phyloP scores from a whole-genome alignment of 495 filamentous ascomycete species.

The Penicillium longicatenatum region DNA sequence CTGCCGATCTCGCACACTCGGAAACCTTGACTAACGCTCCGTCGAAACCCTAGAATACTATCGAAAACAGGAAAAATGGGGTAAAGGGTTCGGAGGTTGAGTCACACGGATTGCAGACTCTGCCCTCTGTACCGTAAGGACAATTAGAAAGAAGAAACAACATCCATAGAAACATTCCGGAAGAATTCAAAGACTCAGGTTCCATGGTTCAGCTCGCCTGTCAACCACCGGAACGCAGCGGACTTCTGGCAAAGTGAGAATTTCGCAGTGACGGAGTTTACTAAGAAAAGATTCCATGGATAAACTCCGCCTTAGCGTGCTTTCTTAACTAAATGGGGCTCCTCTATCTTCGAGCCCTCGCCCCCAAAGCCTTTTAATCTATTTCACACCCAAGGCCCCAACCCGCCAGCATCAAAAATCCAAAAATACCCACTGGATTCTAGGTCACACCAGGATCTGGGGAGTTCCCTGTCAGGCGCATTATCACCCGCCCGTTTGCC shows the following conservation, averaged over 20 bases:
- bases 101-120: neutral
- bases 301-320: neutral
- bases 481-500: slow-evolving; percentile 29
- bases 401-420: too few relatives aligned
- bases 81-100: neutral
- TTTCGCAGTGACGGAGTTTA: neutral
- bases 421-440: neutral
- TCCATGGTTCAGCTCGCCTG: slow-evolving; percentile 13
- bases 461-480: slow-evolving; percentile 28
- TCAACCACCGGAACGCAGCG: slow-evolving; percentile 29
- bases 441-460: slow-evolving; percentile 6
- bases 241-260: slow-evolving; percentile 6
- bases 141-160: neutral
- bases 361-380: neutral
- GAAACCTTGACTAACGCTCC: neutral
- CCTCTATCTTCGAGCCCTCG: neutral
- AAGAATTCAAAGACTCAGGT: neutral
- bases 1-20: slow-evolving; percentile 18
- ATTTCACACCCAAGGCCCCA: neutral
- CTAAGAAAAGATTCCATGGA: neutral
- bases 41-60: neutral
- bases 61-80: neutral
- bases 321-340: neutral
- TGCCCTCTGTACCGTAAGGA: neutral
- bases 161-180: neutral